Conservation (phyloP, 352 stramenopile genomes). For the Globisporangium carolinianum region DNA sequence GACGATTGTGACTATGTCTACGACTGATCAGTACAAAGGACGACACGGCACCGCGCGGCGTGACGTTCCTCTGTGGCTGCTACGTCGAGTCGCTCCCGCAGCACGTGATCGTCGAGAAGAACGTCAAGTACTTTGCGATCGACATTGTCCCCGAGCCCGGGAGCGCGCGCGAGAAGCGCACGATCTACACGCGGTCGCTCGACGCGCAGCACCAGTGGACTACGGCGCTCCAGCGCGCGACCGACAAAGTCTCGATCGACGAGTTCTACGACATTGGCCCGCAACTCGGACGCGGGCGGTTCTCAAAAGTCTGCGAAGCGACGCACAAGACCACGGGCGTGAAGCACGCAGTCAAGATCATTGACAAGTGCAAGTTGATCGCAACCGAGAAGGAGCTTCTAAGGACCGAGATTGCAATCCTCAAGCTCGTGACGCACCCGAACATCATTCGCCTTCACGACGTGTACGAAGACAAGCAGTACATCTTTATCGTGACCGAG, state of each 20-base stretch:
- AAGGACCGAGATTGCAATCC: slow-evolving; percentile 90
- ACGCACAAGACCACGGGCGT: slow-evolving; percentile 51
- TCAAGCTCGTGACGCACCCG: slow-evolving; percentile 89
- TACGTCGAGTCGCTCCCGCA: slow-evolving; percentile 65
- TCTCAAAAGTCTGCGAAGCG: slow-evolving; percentile 83
- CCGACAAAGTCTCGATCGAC: slow-evolving; percentile 85
- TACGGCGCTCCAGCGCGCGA: slow-evolving; percentile 59
- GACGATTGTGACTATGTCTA: no score
- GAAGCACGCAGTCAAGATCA: slow-evolving; percentile 90
- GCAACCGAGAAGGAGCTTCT: slow-evolving; percentile 86
- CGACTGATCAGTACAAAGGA: slow-evolving; percentile 31
- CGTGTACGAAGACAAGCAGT: slow-evolving; percentile 89
- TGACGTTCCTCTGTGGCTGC: slow-evolving; percentile 76
- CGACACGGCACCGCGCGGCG: slow-evolving; percentile 63
- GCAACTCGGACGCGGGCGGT: slow-evolving; percentile 84
- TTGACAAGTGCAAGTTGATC: slow-evolving; percentile 88
- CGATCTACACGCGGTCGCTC: slow-evolving; percentile 75
- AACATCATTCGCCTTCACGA: slow-evolving; percentile 86
- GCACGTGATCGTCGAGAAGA: slow-evolving; percentile 66
- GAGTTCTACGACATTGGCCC: slow-evolving; percentile 87
- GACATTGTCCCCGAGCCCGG: slow-evolving; percentile 78
- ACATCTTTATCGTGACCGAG: slow-evolving; percentile 99
- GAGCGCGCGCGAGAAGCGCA: slow-evolving; percentile 58
- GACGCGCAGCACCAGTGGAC: slow-evolving; percentile 81
- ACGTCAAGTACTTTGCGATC: slow-evolving; percentile 80